Evolutionary conservation across 2,329 filamentous ascomycete species (phyloP), one percentile per base, ranked within the genome.

Genomic region (Xylaria sp.): DNA sequence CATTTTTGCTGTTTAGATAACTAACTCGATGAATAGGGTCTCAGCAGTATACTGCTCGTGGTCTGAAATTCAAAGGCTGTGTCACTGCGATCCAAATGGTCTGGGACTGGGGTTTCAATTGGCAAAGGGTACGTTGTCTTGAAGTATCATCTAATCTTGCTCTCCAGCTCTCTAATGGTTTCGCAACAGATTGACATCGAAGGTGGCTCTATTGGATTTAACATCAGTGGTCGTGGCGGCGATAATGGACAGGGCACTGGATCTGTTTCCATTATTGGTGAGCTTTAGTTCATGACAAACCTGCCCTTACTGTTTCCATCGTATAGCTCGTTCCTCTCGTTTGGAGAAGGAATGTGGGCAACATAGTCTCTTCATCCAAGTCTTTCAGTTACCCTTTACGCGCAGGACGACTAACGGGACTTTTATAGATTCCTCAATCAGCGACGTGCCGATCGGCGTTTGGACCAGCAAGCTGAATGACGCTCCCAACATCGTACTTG

Each of bases 31-130:
- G 23, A 25, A 25, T 25, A 25, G 72, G 66, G 7, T 34, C 34
- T 84, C 57, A 92, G 80, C 90, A 92, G 75, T 90, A 87, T 71
- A 90, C 88, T 0, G 87, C 85, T 68, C 83, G 85, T 10, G 87
- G 88, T 70, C 72, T 91, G 37, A 83, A 79, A 0, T 88, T 90
- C 75, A 82, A 84, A 48, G 80, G 83, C 52, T 82, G 82, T 20
- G 79, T 81, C 0, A 89, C 86, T 0, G 87, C 85, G 2, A 87
- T 90, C 56, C 83, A 85, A 28, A 83, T 88, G 71, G 79, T 86
- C 10, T 90, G 87, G 87, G 81, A 88, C 68, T 90, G 88, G 88
- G 86, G 86, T 0, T 90, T 84, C 10, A 23, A 6, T 10, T 70
- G 64, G 63, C 39, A 64, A 25, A 1, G 32, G 2, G 23, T 25